Base-by-base conservation (phyloP, 768 basidiomycete species). In the Boletellus emodensis region DNA sequence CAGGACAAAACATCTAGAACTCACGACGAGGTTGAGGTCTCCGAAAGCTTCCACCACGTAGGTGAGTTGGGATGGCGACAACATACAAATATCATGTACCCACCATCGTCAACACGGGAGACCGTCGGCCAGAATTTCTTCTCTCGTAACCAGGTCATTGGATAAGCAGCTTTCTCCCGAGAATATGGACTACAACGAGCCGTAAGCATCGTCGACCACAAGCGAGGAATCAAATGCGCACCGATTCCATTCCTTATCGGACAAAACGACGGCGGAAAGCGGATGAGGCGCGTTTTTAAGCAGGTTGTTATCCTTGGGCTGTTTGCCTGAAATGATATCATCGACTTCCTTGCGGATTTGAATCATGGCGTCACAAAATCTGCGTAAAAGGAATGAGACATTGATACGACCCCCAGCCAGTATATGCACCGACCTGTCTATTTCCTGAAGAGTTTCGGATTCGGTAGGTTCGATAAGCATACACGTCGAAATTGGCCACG, bases 401-500 rank as follows among this genome's bases (percentile, higher is more conserved):
- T 24, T 15, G 18, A 14, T 37, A 44, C 0, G 24, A 51, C 47
- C 17, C 24, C 8, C 20, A 40, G 9, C 20, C 20, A 10, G 44
- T 35, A 28, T 32, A 14, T 40, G 9, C 13, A 57, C 72, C 41
- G 53, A 89, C 83, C 86, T 81, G 62, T 98, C 92, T 46, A 98
- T 81, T 67, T 97, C 95, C 53, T 94, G 88, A 26, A 96, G 76
- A 0, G 90, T 83, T 72, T 98, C 95, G 0, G 91, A 94, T 69
- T 98, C 95, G 2, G 95, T 98, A 6, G 95, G 95, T 71, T 98
- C 95, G 55, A 97, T 96, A 46, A 96, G 78, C 91, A 96, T 96
- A 62, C 90, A 94, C 2, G 95, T 96, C 17, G 91, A 85, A 55
- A 90, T 94, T 6, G 96, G 96, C 96, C 96, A 98, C 6, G 94